A percentile compares a stretch with the other conserved stretches of the same genome.
Evolutionary conservation across 1,284 basidiomycete species (phyloP).

Genomic region (Ustilago loliicola): DNA sequence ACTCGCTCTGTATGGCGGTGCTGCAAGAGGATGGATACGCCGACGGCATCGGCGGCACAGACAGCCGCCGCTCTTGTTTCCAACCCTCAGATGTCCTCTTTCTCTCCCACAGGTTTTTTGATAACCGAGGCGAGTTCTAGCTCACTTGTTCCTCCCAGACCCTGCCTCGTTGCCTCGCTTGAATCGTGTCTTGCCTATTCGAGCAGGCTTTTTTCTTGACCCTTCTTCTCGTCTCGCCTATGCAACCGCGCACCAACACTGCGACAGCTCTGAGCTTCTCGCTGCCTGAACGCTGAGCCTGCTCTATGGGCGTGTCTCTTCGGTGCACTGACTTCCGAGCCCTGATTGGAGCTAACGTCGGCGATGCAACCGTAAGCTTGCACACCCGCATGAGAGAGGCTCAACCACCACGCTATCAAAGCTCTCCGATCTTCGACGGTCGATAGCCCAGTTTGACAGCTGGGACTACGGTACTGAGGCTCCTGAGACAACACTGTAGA

Average conservation of each 20-base stretch:
- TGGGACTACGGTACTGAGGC: neutral
- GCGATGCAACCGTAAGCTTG: neutral
- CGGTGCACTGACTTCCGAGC: constrained; percentile 47
- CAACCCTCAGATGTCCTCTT: constrained; percentile 11
- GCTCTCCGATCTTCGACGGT: neutral
- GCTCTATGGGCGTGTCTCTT: neutral
- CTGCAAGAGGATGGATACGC: constrained; percentile 5
- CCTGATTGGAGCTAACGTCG: constrained; percentile 1
- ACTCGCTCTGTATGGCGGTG: no score
- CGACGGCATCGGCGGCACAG: constrained; percentile 28
- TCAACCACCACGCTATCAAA: constrained; percentile 13
- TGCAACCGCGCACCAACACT: neutral
- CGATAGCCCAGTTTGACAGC: neutral
- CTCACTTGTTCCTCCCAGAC: constrained; percentile 17
- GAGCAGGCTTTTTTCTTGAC: neutral
- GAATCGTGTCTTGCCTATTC: neutral
- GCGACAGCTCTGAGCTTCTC: neutral
- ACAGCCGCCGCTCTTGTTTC: constrained; percentile 8
- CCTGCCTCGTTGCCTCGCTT: constrained; percentile 3
- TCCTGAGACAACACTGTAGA: neutral
- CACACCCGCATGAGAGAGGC: neutral
- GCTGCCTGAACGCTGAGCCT: neutral
- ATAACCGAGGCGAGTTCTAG: constrained; percentile 11
- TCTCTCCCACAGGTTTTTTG: neutral
- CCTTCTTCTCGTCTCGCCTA: constrained; percentile 16